Conservation (phyloP, 1,139 yeast species). For the Eremothecium sinecaudum region DNA sequence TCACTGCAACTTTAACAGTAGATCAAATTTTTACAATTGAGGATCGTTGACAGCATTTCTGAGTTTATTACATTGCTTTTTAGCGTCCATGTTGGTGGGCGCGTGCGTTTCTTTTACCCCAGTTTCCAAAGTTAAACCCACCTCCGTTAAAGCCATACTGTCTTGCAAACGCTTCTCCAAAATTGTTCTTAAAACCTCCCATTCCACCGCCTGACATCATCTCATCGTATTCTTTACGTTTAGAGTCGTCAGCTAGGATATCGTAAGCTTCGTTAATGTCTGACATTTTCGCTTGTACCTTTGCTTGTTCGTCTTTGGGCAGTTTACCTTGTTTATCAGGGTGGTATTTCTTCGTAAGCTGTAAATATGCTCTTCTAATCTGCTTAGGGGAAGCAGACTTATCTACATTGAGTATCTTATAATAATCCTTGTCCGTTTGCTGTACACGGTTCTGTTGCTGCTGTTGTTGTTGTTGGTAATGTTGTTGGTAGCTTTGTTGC, state of each 20-base stretch:
- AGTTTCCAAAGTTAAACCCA: too few species aligned
- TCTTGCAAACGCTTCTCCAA: background rate
- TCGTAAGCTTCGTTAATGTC: constrained; percentile 92
- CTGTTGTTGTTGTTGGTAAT: constrained; percentile 39
- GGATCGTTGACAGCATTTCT: too few species aligned
- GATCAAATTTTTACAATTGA: too few species aligned
- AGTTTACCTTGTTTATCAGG: constrained; percentile 81
- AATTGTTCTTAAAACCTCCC: background rate
- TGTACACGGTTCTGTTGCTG: constrained; percentile 36
- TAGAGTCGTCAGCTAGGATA: constrained; percentile 58
- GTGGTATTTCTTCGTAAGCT: constrained; percentile 70
- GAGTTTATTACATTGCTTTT: too few species aligned
- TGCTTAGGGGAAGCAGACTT: constrained; percentile 62
- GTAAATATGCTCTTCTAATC: constrained; percentile 73
- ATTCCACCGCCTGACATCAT: constrained; percentile 20
- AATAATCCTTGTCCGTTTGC: constrained; percentile 54
- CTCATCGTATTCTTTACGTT: constrained; percentile 54
- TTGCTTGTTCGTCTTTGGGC: constrained; percentile 58
- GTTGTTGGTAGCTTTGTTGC: constrained; percentile 42
- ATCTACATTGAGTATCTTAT: constrained; percentile 63
- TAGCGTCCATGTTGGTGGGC: too few species aligned
- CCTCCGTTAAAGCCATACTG: background rate
- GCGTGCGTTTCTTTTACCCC: too few species aligned
- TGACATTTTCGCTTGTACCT: constrained; percentile 78
- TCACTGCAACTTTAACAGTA: too few species aligned